Conservation (phyloP, 305 asterid species). For the Plantago coronopus region DNA sequence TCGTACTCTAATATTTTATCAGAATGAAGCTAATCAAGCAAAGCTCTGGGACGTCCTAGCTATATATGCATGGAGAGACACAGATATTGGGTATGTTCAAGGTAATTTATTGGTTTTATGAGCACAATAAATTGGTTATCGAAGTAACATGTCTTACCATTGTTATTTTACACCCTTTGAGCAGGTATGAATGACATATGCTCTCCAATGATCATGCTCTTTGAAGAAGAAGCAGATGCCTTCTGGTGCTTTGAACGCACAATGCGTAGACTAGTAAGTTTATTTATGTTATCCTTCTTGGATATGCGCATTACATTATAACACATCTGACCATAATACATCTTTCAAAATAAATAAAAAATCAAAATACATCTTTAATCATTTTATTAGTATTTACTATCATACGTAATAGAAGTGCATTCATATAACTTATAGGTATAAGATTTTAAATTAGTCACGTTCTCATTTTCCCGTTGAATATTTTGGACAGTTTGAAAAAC, state of each 20-base stretch:
- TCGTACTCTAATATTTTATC: conserved; percentile 72
- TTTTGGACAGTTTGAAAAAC: too few species aligned
- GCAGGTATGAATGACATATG: conserved; percentile 98
- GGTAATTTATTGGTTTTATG: conserved; percentile 44
- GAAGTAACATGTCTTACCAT: conserved; percentile 22
- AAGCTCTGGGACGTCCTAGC: conserved; percentile 87
- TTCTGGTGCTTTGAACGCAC: conserved; percentile 98
- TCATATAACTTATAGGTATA: too few species aligned
- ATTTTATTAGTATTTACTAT: too few species aligned
- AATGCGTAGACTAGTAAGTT: conserved; percentile 87
- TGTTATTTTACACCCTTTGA: conserved; percentile 25
- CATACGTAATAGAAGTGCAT: too few species aligned
- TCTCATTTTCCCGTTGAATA: too few species aligned
- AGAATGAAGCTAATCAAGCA: conserved; percentile 73
- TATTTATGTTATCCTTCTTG: conserved; percentile 20
- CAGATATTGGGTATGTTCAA: conserved; percentile 96
- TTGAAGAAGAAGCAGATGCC: conserved; percentile 94
- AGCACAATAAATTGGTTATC: conserved; percentile 19
- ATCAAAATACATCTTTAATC: too few species aligned
- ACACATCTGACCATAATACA: background rate
- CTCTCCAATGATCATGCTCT: conserved; percentile 87
- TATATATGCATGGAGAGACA: conserved; percentile 89
- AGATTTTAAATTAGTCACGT: too few species aligned
- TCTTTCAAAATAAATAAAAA: too few species aligned
- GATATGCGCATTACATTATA: background rate